Conservation (phyloP, 306 rosid genomes). For the Casuarina equisetifolia region DNA sequence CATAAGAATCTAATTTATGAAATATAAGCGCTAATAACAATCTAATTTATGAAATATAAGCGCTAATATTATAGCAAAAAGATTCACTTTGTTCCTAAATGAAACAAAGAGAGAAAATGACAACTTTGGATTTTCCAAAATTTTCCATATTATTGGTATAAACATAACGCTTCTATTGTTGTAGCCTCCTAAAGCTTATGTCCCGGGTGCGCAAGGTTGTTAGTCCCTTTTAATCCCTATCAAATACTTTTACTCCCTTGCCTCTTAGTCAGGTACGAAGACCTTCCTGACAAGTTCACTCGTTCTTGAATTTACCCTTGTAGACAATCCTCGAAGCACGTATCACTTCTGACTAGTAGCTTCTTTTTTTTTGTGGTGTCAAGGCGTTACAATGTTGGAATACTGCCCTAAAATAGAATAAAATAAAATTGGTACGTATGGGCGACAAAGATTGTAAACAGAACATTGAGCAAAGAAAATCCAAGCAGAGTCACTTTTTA, state of each 20-base stretch:
- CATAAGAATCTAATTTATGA: too few relatives aligned
- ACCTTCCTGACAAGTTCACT: background rate
- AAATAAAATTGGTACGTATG: background rate
- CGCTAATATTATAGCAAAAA: too few relatives aligned
- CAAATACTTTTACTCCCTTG: background rate
- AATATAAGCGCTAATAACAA: too few relatives aligned
- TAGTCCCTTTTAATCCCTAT: background rate
- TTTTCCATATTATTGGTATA: too few relatives aligned
- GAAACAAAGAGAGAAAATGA: too few relatives aligned
- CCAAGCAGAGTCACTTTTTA: background rate
- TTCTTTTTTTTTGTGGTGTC: background rate
- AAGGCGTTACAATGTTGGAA: background rate
- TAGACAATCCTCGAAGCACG: background rate
- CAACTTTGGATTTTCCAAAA: too few relatives aligned
- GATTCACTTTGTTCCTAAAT: too few relatives aligned
- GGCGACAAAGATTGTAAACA: constrained; percentile 1
- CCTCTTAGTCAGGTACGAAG: background rate
- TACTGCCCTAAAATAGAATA: background rate
- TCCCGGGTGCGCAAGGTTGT: background rate
- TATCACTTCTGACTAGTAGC: background rate
- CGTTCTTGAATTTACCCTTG: background rate
- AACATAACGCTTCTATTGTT: too few relatives aligned
- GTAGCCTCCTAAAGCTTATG: background rate
- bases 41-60: too few relatives aligned
- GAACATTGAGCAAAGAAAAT: background rate